Evolutionary conservation across 805 yeast species (phyloP).

Genomic region (Saccharomycopsis sp.): DNA sequence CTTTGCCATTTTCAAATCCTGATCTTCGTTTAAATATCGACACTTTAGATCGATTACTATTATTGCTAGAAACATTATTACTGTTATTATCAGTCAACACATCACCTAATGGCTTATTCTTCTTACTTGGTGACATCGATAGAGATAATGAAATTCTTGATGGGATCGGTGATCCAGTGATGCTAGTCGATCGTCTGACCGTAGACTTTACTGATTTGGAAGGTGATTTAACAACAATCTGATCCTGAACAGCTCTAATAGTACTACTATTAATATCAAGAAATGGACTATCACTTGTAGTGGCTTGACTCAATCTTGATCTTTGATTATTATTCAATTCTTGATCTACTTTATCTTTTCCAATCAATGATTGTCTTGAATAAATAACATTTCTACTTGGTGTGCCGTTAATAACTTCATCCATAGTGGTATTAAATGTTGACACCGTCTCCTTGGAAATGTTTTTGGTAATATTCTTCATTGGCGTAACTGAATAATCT

Average conservation of each 20-base stretch:
- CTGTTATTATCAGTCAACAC: neutral
- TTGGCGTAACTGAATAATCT: neutral
- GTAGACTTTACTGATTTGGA: neutral
- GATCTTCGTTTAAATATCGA: neutral
- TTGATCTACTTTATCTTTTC: neutral
- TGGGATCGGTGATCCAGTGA: conserved; percentile 12
- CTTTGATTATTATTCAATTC: neutral
- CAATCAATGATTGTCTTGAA: neutral
- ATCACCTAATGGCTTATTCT: neutral
- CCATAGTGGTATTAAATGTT: conserved; percentile 9
- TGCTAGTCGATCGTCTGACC: conserved; percentile 1
- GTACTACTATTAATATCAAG: conserved; percentile 14
- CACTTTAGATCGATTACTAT: neutral
- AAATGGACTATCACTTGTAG: neutral
- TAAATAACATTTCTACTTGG: conserved; percentile 2
- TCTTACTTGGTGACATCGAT: conserved; percentile 8
- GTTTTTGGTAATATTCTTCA: neutral
- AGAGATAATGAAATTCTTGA: conserved; percentile 4
- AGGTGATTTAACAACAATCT: neutral
- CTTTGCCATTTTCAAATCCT: conserved; percentile 13
- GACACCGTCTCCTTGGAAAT: conserved; percentile 4
- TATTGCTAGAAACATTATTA: neutral
- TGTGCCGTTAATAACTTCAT: conserved; percentile 9
- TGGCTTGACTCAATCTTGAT: neutral
- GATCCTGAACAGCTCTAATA: conserved; percentile 11